Base-by-base conservation (phyloP, 192 early-diverging fungal genomes). In the Chytriomyces confervae region DNA sequence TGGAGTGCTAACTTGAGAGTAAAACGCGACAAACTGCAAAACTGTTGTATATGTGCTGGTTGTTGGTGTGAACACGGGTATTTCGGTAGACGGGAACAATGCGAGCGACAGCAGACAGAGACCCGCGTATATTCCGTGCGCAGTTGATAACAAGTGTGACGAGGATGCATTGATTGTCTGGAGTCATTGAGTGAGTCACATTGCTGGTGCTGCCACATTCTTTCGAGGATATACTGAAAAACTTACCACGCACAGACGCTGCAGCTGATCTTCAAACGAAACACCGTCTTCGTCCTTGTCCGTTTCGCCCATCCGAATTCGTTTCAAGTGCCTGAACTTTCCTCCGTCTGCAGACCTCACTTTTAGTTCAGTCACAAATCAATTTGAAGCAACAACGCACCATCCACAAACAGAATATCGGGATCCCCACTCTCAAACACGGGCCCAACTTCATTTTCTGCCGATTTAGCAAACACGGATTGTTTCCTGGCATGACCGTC, bases 381-480 rank as follows among this genome's bases (percentile, higher is more conserved):
- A 46, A 9, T 29, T 27, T 10, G 44, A 47, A 43, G 8, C 1
- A 27, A 5, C 11, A 23, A 2, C 69, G 24, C 23, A 79, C 77
- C 77, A 11, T 79, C 77, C n/a, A 72, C 61, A 79, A 79, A 79
- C 44, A 79, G 36, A 7, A 79, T 50, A 29, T 79, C 77, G 4
- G 77, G 77, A 70, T 79, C 77, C 16, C 76, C 76, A n/a, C 23
- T n/a, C 29, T 72, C 77, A 18, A 64, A 23, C 1, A 79, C 66
- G 49, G 61, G 65, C 18, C 36, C 72, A 6, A 71, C 48, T 23
- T 47, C 45, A 29, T 50, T 66, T 65, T 79, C 77, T 4, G 77
- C 77, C 5, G 77, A 69, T 46, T 24, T 48, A 11, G 77, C 77
- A 24, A 69, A 20, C 7, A 64, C 24, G 43, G 9, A 1, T 11